These are phyloP conservation scores for Rhodotorula sphaerocarpa DNA, from an alignment of 768 basidiomycete species.

Conservation along the genomic window DNA sequence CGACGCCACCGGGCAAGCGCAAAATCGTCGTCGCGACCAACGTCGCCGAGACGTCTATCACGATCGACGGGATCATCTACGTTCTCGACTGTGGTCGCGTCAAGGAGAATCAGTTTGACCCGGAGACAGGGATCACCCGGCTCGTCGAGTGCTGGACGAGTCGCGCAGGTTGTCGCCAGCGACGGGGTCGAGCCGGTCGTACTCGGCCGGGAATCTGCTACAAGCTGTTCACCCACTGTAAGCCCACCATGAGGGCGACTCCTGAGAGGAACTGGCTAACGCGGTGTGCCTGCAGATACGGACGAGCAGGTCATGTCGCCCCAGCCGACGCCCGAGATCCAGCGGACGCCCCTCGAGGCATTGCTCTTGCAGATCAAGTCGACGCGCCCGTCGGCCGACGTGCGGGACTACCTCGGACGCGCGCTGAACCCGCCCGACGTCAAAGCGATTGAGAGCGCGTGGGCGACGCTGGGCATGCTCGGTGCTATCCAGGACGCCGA, in stretches of 20 bases:
- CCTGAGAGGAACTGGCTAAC: too few relatives aligned
- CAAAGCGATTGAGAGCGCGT: conserved; percentile 66
- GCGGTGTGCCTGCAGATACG: conserved; percentile 45
- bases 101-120: conserved; percentile 80
- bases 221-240: conserved; percentile 41
- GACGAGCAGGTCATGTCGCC: conserved; percentile 57
- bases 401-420: conserved; percentile 62
- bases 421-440: conserved; percentile 78
- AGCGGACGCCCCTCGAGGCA: conserved; percentile 74
- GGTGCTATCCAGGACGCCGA: conserved; percentile 53
- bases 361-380: conserved; percentile 74
- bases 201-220: conserved; percentile 74
- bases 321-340: conserved; percentile 79
- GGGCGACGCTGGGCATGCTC: conserved; percentile 62
- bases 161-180: conserved; percentile 69
- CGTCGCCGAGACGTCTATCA: conserved; percentile 64
- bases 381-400: conserved; percentile 66
- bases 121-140: conserved; percentile 62
- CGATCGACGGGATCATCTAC: conserved; percentile 83
- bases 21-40: conserved; percentile 87
- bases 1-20: conserved; percentile 52
- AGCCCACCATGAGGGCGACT: background rate
- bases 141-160: conserved; percentile 73
- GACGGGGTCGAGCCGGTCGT: conserved; percentile 82
- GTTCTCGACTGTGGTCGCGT: conserved; percentile 82